Evolutionary conservation across 148 eudicot genomes (phyloP), one percentile per base, ranked within the genome.

Genomic region (Tetragonia tetragonoides): DNA sequence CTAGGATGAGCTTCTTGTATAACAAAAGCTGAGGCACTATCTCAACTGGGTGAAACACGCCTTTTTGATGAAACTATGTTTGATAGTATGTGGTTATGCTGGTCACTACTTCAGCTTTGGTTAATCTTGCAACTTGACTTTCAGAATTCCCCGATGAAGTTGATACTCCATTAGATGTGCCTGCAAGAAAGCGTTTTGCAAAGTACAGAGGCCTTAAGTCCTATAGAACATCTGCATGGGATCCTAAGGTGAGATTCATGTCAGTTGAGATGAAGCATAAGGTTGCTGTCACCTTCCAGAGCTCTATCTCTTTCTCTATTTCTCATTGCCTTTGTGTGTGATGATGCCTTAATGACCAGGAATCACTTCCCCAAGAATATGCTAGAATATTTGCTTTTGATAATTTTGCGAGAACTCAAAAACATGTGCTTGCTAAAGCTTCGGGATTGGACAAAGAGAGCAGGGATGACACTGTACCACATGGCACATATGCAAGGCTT

Each of bases 131-230:
- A 41, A 78, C 80, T 69, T 72, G 63, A n/a, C 65, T 75, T 76
- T 20, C 87, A 95, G 99, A 95, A 78, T 95, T 77, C 77, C 99
- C 99, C 0, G 99, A 95, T 83, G 99, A 95, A 87, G 97, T 95
- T 60, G 97, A 91, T 86, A 86, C 99, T 65, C 99, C 97, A 34
- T 10, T 91, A 59, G 99, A 95, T 75, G 70, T 95, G 80, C 89
- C 99, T 42, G 99, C 97, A 65, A 86, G 97, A 64, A 93, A 88
- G 81, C 89, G 99, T 53, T 95, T 93, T 83, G 97, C 97, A 49
- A 93, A 91, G 83, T 95, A 91, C 72, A 87, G 99, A 88, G 97
- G 97, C 56, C 86, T 95, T 37, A 95, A 93, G 88, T 95, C 99
- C 72, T 95, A 93, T 74, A 90, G 97, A 79, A 95, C 99, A 37